Evolutionary conservation across 768 basidiomycete species (phyloP).

Genomic region (Panaeolus cyanescens): DNA sequence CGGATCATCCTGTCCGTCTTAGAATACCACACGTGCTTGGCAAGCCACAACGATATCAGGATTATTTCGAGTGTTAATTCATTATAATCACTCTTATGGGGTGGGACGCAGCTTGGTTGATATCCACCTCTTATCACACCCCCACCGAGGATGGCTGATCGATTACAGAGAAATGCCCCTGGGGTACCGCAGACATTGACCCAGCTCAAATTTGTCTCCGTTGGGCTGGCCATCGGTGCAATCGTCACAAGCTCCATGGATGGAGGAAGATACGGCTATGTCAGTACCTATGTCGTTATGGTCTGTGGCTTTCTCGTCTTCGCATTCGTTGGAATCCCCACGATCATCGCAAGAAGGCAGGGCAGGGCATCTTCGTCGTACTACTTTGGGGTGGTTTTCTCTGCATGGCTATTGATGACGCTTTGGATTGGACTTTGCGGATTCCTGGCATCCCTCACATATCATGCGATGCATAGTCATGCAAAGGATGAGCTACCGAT

Average conservation of each 20-base stretch:
- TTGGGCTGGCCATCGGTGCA: background rate
- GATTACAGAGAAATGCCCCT: background rate
- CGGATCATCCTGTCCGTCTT: constrained; percentile 2
- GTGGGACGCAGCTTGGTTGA: background rate
- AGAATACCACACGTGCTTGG: background rate
- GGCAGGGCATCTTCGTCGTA: background rate
- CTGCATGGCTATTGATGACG: background rate
- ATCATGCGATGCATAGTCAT: background rate
- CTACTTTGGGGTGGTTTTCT: background rate
- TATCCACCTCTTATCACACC: background rate
- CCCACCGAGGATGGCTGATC: background rate
- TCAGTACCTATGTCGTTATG: background rate
- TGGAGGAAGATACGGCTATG: background rate
- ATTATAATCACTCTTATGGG: no score
- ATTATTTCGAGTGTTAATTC: no score
- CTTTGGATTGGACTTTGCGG: background rate
- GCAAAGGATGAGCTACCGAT: constrained; percentile 3
- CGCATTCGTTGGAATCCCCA: background rate
- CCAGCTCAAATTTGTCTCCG: background rate
- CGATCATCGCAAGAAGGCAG: background rate
- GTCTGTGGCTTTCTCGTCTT: background rate
- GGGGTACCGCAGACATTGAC: background rate
- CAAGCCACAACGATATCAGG: background rate
- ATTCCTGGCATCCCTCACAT: background rate
- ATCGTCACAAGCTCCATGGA: constrained; percentile 1